Percentiles rank a stretch among this genome's conserved stretches.
phyloP scores from a whole-genome alignment of 73 alveolate genomes.

The Symbiodinium pilosum region DNA sequence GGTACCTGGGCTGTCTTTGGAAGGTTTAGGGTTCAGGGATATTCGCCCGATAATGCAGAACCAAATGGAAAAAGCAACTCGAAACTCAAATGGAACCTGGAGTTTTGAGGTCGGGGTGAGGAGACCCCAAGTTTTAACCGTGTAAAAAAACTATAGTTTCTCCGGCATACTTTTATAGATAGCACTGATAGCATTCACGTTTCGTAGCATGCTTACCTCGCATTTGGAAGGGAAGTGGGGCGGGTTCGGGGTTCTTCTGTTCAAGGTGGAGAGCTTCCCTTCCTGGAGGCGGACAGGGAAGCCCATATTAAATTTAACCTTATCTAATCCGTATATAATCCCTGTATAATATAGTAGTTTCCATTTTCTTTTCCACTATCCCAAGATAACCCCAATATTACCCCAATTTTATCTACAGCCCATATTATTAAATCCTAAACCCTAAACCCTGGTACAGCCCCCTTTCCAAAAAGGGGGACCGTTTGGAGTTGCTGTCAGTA shows the following conservation, averaged over 20 bases:
- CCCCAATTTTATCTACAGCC: not conserved
- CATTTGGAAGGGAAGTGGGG: too few species aligned
- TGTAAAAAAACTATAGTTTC: too few species aligned
- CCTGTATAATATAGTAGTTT: not conserved
- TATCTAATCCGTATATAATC: not conserved
- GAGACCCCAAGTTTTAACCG: too few species aligned
- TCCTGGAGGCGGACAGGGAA: not conserved
- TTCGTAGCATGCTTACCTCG: too few species aligned
- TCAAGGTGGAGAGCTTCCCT: not conserved
- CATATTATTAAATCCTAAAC: not conserved
- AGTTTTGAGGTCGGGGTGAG: not conserved
- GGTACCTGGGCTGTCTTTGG: not conserved
- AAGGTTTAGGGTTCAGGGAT: not conserved
- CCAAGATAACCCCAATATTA: not conserved
- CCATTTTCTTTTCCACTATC: not conserved
- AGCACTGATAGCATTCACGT: too few species aligned
- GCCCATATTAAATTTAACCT: not conserved
- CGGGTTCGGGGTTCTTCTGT: not conserved
- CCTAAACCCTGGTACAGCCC: not conserved
- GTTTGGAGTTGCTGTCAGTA: not conserved
- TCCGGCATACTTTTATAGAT: too few species aligned
- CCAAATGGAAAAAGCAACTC: not conserved
- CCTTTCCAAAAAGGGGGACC: too few species aligned
- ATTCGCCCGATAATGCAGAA: too few species aligned
- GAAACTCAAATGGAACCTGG: not conserved